Evolutionary conservation across 495 filamentous ascomycete genomes (phyloP).

Genomic region (Parachaetomium inaequale): DNA sequence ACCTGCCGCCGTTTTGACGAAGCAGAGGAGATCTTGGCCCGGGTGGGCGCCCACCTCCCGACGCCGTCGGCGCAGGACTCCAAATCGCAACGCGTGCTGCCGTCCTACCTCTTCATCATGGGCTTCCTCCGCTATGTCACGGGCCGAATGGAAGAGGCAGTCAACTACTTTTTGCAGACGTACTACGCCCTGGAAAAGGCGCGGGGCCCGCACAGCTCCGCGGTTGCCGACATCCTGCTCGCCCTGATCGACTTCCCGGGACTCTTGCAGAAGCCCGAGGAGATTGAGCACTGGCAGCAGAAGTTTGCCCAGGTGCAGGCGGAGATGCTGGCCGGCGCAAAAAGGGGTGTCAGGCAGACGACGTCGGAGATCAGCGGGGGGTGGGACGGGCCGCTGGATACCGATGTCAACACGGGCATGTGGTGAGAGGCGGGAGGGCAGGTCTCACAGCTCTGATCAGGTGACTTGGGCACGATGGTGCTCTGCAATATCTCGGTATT

Average conservation of each 20-base stretch:
- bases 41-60: constrained; percentile 5
- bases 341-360: background rate
- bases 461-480: background rate
- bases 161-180: constrained; percentile 14
- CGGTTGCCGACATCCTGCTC: constrained; percentile 8
- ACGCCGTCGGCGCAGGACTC: background rate
- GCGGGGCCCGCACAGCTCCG: background rate
- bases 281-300: background rate
- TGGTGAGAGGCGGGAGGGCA: constrained; percentile 2
- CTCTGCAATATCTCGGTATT: background rate
- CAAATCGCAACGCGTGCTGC: background rate
- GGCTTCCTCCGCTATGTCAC: constrained; percentile 12
- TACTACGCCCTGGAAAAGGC: constrained; percentile 9
- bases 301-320: constrained; percentile 10
- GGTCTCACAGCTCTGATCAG: background rate
- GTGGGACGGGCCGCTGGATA: constrained; percentile 13
- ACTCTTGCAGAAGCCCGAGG: constrained; percentile 2
- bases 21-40: constrained; percentile 10
- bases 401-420: constrained; percentile 7
- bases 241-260: constrained; percentile 12
- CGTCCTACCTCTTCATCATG: constrained; percentile 14
- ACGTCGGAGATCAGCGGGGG: background rate
- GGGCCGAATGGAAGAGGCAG: constrained; percentile 6
- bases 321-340: background rate
- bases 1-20: constrained; percentile 8